Base-by-base conservation (phyloP, 176 grass and related monocot genomes). In the Eleusine indica region DNA sequence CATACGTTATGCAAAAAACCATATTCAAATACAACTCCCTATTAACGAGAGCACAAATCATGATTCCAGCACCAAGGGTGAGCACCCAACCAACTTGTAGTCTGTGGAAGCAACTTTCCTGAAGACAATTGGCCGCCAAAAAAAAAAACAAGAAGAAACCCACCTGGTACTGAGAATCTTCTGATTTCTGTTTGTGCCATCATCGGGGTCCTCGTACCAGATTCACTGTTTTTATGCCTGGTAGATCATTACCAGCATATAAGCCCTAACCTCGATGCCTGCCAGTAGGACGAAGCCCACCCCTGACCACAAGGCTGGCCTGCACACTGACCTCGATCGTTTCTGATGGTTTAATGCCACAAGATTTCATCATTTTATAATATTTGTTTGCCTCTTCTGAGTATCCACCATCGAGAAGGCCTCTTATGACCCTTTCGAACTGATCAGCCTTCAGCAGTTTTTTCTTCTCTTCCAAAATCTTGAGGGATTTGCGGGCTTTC, bases 391-490 rank as follows among this genome's bases (percentile, higher is more conserved):
- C 93, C 53, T 95, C 89, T 21, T 95, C 87, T 13, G 61, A 42
- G 40, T 88, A 84, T 11, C 93, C 89, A 60, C 93, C 93, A 6
- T 76, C 72, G 0, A 83, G n/a, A 73, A 98, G 92, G 66, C 85
- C 85, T 25, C 11, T 71, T 70, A 86, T 77, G 82, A 98, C 69
- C 89, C 89, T 87, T 66, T 98, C 91, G 78, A 93, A 88, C 67
- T 98, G 93, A 81, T 88, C 70, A 80, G 74, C 84, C 18, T 65
- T 90, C 80, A 98, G 77, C 38, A 88, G 48, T 68, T 63, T 62
- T 70, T 91, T 95, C 87, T 89, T 95, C 38, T 85, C 85, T 28
- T 95, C 93, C 73, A 98, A 85, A 65, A 98, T 72, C 91, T 90
- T 98, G 52, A 95, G 83, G 52, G 89, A 91, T 56, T 78, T 91